phyloP scores from a whole-genome alignment of 257 asterid genomes.

The Solanum ossicruentum region DNA sequence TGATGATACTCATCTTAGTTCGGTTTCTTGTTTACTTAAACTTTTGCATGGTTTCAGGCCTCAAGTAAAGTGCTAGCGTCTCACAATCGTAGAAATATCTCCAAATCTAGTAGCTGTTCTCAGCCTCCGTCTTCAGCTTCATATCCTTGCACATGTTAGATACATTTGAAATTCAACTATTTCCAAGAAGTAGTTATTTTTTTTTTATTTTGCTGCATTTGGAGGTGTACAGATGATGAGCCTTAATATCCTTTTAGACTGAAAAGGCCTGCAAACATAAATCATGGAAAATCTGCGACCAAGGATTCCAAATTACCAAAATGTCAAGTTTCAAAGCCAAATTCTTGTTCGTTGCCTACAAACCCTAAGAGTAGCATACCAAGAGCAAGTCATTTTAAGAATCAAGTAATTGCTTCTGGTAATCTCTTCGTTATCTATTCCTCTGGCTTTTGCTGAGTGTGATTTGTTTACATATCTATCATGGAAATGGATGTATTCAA shows the following conservation, averaged over 20 bases:
- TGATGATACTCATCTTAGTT: conserved; percentile 15
- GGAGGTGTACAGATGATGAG: conserved; percentile 1
- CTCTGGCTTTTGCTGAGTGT: not conserved
- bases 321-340: conserved; percentile 42
- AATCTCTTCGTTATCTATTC: conserved; percentile 4
- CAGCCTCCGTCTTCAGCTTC: conserved; percentile 49
- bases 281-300: conserved; percentile 31
- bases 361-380: conserved; percentile 20
- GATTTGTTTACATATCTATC: not conserved
- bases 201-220: not conserved
- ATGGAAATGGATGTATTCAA: not conserved
- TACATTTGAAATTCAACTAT: not conserved
- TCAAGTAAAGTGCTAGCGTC: conserved; percentile 22
- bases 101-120: conserved; percentile 31
- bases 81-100: conserved; percentile 23
- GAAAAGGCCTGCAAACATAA: conserved; percentile 59
- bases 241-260: conserved; percentile 55
- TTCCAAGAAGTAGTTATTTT: not conserved
- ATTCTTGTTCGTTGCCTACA: conserved; percentile 24
- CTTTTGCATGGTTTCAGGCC: conserved; percentile 21
- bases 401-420: conserved; percentile 61
- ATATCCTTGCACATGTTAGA: conserved; percentile 48
- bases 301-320: conserved; percentile 53
- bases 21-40: conserved; percentile 1
- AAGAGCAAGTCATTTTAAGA: conserved; percentile 26